Evolutionary conservation across 1,139 yeast genomes (phyloP), one percentile per base, ranked within the genome.

Genomic region (Taphrina wiesneri): DNA sequence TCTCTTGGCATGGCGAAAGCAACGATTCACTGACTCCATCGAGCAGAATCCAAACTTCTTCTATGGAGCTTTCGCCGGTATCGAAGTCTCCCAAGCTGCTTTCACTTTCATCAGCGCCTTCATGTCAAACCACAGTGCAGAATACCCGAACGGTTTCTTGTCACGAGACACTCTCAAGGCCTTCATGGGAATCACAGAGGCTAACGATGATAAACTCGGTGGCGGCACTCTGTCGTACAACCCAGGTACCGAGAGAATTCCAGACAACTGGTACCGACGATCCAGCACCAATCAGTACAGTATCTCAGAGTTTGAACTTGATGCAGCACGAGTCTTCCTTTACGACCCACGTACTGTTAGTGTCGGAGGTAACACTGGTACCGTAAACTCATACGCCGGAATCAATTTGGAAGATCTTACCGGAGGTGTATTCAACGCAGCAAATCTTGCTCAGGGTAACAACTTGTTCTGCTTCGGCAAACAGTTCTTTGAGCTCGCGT

Each of bases 91-190:
- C 28, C 64, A 60, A 32, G 64, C 64, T 28, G 64, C 64, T 0
- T 60, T 60, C 41, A 60, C 64, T 28, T 60, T 60, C 45, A 60
- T 60, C 43, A 54, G 56, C n/a, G 64, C 64, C n/a, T 60, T 60
- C 57, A 60, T 60, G 64, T 60, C 64, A 41, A 60, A 60, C 52
- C 64, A 60, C 64, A 47, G 56, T 7, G 64, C 64, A n/a, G 64
- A 60, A n/a, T 60, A 17, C 57, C 64, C 64, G 52, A 60, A 60
- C 64, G 64, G 64, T 3, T 19, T 34, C 56, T 43, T 60, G 49
- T 60, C 64, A 11, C 56, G 64, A 49, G 51, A 36, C 25, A 53
- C 56, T 41, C 43, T 60, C 46, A 52, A 60, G 43, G 49, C 64
- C 6, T 60, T 60, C 64, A 28, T 39, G 30, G 59, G 59, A 39